Percentiles rank a stretch among this genome's conserved stretches.
These are phyloP conservation scores for Eragrostis curvula DNA, from an alignment of 176 grass and related monocot species.

Conservation along the genomic window DNA sequence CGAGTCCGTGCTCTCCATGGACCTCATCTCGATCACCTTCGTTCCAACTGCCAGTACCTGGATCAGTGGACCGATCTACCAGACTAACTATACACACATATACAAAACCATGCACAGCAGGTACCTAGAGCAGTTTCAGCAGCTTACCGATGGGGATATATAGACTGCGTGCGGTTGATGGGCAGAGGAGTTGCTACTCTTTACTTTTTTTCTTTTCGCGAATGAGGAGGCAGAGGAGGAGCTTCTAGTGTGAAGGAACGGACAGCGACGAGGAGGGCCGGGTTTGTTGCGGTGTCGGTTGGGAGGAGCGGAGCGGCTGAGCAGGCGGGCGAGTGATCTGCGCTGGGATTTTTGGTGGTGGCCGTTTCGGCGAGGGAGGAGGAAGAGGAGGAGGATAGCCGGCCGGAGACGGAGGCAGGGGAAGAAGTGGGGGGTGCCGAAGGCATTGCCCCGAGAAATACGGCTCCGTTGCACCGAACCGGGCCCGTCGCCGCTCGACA, in stretches of 20 bases:
- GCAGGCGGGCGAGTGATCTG: slow-evolving; percentile 44
- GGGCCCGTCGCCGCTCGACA: slow-evolving; percentile 39
- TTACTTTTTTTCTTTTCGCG: background rate
- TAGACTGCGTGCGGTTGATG: background rate
- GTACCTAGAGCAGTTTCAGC: slow-evolving; percentile 5
- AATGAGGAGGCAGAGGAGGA: background rate
- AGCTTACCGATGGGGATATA: background rate
- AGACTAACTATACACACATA: slow-evolving; percentile 18
- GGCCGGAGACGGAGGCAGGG: slow-evolving; percentile 25
- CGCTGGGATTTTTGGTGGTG: slow-evolving; percentile 39
- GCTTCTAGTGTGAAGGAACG: slow-evolving; percentile 39
- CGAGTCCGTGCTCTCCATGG: slow-evolving; percentile 74
- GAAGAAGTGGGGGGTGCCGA: slow-evolving; percentile 54
- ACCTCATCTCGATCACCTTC: slow-evolving; percentile 5
- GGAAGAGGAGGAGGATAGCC: background rate
- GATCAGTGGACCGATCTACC: slow-evolving; percentile 4
- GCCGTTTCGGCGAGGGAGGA: background rate
- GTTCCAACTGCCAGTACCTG: background rate
- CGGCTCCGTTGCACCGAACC: slow-evolving; percentile 65
- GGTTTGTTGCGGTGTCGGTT: slow-evolving; percentile 49
- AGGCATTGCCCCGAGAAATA: slow-evolving; percentile 73
- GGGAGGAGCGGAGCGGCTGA: slow-evolving; percentile 6
- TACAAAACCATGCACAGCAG: background rate
- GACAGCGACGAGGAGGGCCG: background rate
- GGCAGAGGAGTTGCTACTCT: too few species aligned